Conservation (phyloP, 192 early-diverging fungal genomes). For the Backusella psychrophila region DNA sequence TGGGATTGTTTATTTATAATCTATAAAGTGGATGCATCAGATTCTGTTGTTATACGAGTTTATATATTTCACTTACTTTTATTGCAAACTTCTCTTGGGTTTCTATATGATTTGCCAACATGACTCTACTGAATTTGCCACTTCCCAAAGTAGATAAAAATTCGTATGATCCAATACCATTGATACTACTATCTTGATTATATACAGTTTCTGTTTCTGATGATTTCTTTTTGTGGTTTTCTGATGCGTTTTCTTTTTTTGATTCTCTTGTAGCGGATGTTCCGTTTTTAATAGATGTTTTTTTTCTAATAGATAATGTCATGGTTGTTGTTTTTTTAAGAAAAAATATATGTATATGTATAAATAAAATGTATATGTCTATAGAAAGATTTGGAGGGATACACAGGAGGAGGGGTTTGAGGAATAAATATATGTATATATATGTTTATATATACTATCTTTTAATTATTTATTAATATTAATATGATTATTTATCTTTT, state of each 20-base stretch:
- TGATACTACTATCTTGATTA: constrained; percentile 37
- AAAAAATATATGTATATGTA: neutral
- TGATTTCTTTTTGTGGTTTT: neutral
- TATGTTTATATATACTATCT: neutral
- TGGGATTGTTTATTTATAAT: constrained; percentile 54
- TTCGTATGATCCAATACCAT: constrained; percentile 64
- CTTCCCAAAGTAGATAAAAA: constrained; percentile 72
- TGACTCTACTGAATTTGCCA: constrained; percentile 80
- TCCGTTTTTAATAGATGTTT: neutral
- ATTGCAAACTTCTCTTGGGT: constrained; percentile 36
- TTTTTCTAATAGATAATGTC: neutral
- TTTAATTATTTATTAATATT: neutral
- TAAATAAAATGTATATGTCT: constrained; percentile 4
- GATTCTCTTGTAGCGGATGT: neutral
- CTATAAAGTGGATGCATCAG: constrained; percentile 13
- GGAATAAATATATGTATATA: neutral
- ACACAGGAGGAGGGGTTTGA: neutral
- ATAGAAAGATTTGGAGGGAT: neutral
- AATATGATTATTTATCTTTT: no score
- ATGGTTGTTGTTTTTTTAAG: neutral
- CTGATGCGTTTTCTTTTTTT: neutral
- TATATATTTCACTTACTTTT: constrained; percentile 21
- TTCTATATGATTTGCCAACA: constrained; percentile 64
- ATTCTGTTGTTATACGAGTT: neutral
- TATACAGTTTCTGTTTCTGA: neutral